phyloP scores from a whole-genome alignment of 306 rosid species.

The Corylus avellana region DNA sequence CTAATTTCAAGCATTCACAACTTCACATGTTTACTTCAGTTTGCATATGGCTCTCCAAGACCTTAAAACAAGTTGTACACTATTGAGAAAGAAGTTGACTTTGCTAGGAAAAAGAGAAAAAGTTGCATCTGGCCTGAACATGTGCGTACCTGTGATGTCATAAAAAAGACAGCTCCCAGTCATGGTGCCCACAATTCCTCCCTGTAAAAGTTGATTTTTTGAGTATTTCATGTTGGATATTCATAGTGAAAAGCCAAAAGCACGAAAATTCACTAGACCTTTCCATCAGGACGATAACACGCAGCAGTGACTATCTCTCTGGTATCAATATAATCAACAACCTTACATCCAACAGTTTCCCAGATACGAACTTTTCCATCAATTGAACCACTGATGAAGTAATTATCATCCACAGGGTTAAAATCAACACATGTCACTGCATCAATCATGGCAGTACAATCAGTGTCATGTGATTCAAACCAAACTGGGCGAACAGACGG shows the following conservation, averaged over 20 bases:
- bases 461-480: conserved; percentile 8
- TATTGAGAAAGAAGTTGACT: not conserved
- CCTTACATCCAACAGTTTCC: conserved; percentile 74
- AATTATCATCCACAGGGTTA: conserved; percentile 71
- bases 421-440: conserved; percentile 87
- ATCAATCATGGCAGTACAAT: conserved; percentile 29
- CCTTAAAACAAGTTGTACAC: not conserved
- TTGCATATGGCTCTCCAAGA: conserved; percentile 12
- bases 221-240: not conserved
- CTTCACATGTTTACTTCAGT: not conserved
- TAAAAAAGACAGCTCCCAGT: conserved; percentile 68
- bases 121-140: not conserved
- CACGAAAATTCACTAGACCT: conserved; percentile 45
- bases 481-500: conserved; percentile 2
- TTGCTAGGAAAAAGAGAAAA: not conserved
- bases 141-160: conserved; percentile 57
- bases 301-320: conserved; percentile 91
- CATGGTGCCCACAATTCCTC: conserved; percentile 81
- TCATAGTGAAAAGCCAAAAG: not conserved
- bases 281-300: conserved; percentile 72
- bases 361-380: conserved; percentile 97
- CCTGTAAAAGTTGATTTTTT: conserved; percentile 52
- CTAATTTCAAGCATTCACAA: not conserved
- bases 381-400: conserved; percentile 88
- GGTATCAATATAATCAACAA: conserved; percentile 75